A percentile compares a stretch with the other conserved stretches of the same genome.
phyloP scores from a whole-genome alignment of 495 filamentous ascomycete genomes.

The Echria macrotheca region DNA sequence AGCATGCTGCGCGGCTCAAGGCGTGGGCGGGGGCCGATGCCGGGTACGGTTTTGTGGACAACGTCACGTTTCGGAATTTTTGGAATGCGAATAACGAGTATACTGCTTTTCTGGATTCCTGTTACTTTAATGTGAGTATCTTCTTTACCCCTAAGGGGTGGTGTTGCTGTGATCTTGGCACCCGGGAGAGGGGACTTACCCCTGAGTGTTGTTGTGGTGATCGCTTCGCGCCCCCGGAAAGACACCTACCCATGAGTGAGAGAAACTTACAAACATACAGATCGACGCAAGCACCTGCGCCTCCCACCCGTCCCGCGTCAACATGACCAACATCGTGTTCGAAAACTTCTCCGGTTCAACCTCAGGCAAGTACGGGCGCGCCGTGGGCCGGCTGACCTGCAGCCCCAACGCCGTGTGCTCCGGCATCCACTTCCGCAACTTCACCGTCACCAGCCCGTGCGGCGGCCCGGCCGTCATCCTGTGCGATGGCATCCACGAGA shows the following conservation, averaged over 20 bases:
- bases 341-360: conserved; percentile 51
- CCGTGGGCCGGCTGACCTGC: conserved; percentile 47
- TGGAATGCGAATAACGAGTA: conserved; percentile 50
- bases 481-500: conserved; percentile 50
- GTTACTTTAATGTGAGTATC: conserved; percentile 55
- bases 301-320: conserved; percentile 46
- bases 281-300: conserved; percentile 39
- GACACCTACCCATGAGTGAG: neutral
- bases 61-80: conserved; percentile 55
- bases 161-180: no score
- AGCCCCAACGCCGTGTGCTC: conserved; percentile 47
- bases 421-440: conserved; percentile 45
- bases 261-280: conserved; percentile 1
- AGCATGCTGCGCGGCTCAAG: conserved; percentile 54
- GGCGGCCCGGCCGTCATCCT: conserved; percentile 42
- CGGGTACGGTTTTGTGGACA: conserved; percentile 54
- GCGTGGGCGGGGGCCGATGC: conserved; percentile 48
- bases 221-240: no score
- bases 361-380: conserved; percentile 44
- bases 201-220: no score
- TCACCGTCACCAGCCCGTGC: conserved; percentile 45
- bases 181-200: no score
- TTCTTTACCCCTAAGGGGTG: no score
- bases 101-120: conserved; percentile 50
- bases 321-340: conserved; percentile 51